Percentiles rank a stretch among this genome's conserved stretches.
Conservation (phyloP, 164 flowering plant genomes). For the Berberis vulgaris region DNA sequence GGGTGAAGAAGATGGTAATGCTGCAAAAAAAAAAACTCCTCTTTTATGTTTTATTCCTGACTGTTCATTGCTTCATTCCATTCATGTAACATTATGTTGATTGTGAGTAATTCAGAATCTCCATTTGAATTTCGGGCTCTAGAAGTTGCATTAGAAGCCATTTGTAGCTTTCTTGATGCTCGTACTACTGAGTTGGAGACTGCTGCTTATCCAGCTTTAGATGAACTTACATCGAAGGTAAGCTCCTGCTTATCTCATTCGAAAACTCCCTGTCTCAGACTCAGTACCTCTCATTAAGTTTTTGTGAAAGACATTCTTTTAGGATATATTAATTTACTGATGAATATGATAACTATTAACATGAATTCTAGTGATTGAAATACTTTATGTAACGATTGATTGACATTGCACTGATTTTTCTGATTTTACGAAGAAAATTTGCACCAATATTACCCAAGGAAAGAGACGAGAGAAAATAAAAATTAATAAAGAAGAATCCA, state of each 20-base stretch:
- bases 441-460: too few species aligned
- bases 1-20: constrained; percentile 65
- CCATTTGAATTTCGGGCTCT: constrained; percentile 96
- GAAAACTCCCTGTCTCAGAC: not conserved
- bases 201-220: constrained; percentile 89
- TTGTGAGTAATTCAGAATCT: constrained; percentile 40
- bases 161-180: constrained; percentile 88
- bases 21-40: not conserved
- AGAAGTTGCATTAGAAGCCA: constrained; percentile 90
- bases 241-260: not conserved
- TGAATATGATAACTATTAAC: too few species aligned
- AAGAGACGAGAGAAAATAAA: too few species aligned
- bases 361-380: too few species aligned
- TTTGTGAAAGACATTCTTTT: too few species aligned
- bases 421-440: too few species aligned
- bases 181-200: constrained; percentile 84
- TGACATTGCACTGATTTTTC: too few species aligned
- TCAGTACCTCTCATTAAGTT: too few species aligned
- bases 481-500: too few species aligned
- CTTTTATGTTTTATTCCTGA: not conserved
- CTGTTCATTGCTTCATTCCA: not conserved
- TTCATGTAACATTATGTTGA: not conserved
- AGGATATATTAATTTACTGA: too few species aligned
- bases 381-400: too few species aligned
- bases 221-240: constrained; percentile 89